A percentile compares a stretch with the other conserved stretches of the same genome.
Conservation (phyloP, 2,329 filamentous ascomycete genomes). For the Triangularia verruculosa region DNA sequence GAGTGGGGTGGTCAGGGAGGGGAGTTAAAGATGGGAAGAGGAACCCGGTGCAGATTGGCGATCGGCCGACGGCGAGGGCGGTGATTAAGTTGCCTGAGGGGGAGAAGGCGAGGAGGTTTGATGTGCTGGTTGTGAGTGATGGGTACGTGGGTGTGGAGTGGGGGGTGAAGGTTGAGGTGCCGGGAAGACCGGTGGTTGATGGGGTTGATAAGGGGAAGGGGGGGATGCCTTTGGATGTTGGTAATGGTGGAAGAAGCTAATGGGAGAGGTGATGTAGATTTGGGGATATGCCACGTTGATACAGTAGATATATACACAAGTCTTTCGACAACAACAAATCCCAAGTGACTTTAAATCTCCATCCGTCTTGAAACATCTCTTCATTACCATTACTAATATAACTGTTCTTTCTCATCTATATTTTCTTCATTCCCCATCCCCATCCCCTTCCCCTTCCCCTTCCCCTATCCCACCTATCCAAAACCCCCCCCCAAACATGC, state of each 20-base stretch:
- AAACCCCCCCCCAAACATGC: not conserved
- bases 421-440: not conserved
- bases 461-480: not conserved
- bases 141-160: constrained; percentile 75
- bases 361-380: constrained; percentile 1
- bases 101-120: constrained; percentile 54
- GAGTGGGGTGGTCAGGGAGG: constrained; percentile 66
- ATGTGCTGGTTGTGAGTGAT: constrained; percentile 80
- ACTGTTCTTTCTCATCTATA: not conserved
- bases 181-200: constrained; percentile 47
- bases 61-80: constrained; percentile 52
- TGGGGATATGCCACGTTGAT: not conserved
- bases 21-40: constrained; percentile 19
- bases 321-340: not conserved
- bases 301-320: not conserved
- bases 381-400: constrained; percentile 10
- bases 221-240: not conserved
- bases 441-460: not conserved
- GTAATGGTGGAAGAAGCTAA: not conserved
- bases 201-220: constrained; percentile 29
- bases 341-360: not conserved
- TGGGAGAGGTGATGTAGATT: not conserved
- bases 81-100: constrained; percentile 59
- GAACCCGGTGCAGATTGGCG: constrained; percentile 38
- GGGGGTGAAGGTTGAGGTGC: constrained; percentile 48